Percentiles rank a stretch among this genome's conserved stretches.
Conservation (phyloP, 768 basidiomycete species). For the Leccinum pellstonianum region DNA sequence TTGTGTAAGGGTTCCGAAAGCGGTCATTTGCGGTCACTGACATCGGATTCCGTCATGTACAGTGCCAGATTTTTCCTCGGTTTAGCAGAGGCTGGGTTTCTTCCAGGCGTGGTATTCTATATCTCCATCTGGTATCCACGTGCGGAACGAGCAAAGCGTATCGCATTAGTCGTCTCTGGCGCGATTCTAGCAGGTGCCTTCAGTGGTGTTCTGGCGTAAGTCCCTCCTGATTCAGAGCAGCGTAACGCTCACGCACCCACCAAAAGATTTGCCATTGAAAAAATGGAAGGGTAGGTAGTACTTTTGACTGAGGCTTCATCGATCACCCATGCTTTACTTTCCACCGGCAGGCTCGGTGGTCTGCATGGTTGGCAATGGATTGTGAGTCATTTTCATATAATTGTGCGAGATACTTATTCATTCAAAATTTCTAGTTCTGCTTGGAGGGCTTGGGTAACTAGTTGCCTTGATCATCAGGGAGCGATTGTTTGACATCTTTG, state of each 20-base stretch:
- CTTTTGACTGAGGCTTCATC: slow-evolving; percentile 12
- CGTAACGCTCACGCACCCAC: background rate
- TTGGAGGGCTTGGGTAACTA: slow-evolving; percentile 26
- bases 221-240: background rate
- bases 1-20: slow-evolving; percentile 26
- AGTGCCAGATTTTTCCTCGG: slow-evolving; percentile 46
- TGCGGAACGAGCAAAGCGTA: slow-evolving; percentile 51
- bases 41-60: background rate
- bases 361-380: slow-evolving; percentile 42
- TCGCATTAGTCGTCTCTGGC: slow-evolving; percentile 58
- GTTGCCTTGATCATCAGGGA: background rate
- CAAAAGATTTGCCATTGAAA: slow-evolving; percentile 34
- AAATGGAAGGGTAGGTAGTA: slow-evolving; percentile 33
- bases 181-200: slow-evolving; percentile 52
- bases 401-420: slow-evolving; percentile 4
- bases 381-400: slow-evolving; percentile 17
- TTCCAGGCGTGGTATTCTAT: slow-evolving; percentile 40
- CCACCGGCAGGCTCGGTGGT: slow-evolving; percentile 24
- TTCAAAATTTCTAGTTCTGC: slow-evolving; percentile 25
- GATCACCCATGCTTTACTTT: background rate
- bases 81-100: slow-evolving; percentile 44
- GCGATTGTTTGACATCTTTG: background rate
- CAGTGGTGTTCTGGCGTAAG: slow-evolving; percentile 49
- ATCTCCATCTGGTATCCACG: slow-evolving; percentile 60
- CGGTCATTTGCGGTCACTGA: background rate